These are phyloP conservation scores for Talaromyces albobiverticillius DNA, from an alignment of 2,329 filamentous ascomycete species.

Conservation along the genomic window DNA sequence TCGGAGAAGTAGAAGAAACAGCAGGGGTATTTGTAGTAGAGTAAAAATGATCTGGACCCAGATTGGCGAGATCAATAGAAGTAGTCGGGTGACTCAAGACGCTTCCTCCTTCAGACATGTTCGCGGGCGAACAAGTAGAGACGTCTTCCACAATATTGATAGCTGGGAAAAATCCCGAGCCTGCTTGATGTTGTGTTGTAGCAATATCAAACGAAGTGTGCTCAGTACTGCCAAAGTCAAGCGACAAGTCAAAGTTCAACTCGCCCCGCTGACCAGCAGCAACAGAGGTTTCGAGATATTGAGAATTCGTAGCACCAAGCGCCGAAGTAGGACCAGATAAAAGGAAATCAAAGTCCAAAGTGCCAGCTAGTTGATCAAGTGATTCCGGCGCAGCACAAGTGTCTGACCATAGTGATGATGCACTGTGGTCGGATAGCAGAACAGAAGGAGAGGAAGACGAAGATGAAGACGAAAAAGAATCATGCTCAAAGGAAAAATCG, in stretches of 20 bases:
- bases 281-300: neutral
- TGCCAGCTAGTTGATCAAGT: slow-evolving; percentile 12
- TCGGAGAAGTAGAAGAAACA: neutral
- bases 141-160: slow-evolving; percentile 7
- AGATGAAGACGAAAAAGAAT: slow-evolving; percentile 8
- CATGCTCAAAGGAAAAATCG: slow-evolving; percentile 15
- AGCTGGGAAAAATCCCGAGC: neutral
- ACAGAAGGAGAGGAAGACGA: slow-evolving; percentile 10
- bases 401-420: slow-evolving; percentile 12
- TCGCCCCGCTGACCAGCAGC: neutral
- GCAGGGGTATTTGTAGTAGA: slow-evolving; percentile 5
- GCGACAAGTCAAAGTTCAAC: slow-evolving; percentile 10
- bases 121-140: slow-evolving; percentile 6
- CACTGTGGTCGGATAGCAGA: slow-evolving; percentile 4
- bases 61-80: slow-evolving; percentile 8
- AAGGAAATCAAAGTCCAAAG: slow-evolving; percentile 11
- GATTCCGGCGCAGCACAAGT: slow-evolving; percentile 7
- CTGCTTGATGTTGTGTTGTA: neutral
- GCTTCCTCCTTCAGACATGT: slow-evolving; percentile 9
- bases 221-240: slow-evolving; percentile 1
- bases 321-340: slow-evolving; percentile 1
- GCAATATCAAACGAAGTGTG: neutral
- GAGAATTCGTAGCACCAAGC: slow-evolving; percentile 1
- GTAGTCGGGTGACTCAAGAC: slow-evolving; percentile 1
- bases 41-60: slow-evolving; percentile 11